Evolutionary conservation across 2,329 filamentous ascomycete genomes (phyloP).

Genomic region (Diaporthe vaccinii): DNA sequence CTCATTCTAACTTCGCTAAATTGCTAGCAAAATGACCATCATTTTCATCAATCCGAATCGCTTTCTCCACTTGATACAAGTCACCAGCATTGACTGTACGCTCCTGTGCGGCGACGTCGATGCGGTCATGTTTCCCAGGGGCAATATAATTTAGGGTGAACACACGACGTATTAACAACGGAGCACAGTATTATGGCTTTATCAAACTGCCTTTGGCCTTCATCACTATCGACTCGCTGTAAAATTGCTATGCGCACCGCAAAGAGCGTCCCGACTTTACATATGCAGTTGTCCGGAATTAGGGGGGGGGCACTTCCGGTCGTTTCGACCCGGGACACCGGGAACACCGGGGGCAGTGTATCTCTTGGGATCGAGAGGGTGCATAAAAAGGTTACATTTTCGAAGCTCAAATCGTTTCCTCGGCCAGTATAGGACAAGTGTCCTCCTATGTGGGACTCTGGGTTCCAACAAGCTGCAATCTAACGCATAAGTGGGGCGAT

Average conservation of each 20-base stretch:
- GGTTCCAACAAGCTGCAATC: background rate
- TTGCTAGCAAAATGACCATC: background rate
- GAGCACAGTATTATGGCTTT: background rate
- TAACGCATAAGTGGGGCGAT: conserved; percentile 24
- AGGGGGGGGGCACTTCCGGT: background rate
- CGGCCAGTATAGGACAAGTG: conserved; percentile 16
- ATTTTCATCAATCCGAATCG: background rate
- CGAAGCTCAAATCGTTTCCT: conserved; percentile 2
- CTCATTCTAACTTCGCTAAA: background rate
- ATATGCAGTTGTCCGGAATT: background rate
- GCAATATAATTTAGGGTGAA: background rate
- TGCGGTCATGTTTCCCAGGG: background rate
- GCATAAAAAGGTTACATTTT: conserved; percentile 3
- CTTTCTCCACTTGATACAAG: too few species aligned
- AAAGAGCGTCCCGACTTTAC: background rate
- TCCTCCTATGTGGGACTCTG: conserved; percentile 23
- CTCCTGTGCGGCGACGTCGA: background rate
- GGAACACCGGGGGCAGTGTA: background rate
- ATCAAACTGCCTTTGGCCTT: background rate
- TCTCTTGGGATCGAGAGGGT: conserved; percentile 19
- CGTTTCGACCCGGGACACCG: background rate
- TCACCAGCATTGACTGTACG: background rate
- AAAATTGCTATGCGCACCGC: too few species aligned
- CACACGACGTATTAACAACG: background rate
- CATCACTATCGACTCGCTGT: background rate